Conservation (phyloP, 768 basidiomycete genomes). For the Lentinula sp. region DNA sequence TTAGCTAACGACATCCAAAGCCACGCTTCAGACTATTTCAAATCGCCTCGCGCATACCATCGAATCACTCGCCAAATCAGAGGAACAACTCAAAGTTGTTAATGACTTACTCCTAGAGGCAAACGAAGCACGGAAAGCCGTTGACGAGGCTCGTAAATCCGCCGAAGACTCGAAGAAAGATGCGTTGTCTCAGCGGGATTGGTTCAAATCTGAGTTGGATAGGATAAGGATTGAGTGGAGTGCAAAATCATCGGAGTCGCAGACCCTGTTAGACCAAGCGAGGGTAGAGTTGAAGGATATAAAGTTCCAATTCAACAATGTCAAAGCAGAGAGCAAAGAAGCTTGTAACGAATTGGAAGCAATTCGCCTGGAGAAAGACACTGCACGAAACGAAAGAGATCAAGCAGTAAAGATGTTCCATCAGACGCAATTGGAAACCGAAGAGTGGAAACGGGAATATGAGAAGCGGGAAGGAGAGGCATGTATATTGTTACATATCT, state of each 20-base stretch:
- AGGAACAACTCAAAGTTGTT: background rate
- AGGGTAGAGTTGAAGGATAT: background rate
- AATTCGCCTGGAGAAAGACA: constrained; percentile 30
- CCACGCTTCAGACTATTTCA: background rate
- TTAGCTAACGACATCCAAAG: background rate
- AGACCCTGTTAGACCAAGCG: background rate
- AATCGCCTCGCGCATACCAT: background rate
- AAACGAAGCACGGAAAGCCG: background rate
- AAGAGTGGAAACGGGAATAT: constrained; percentile 41
- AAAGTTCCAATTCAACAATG: background rate
- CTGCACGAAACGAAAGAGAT: constrained; percentile 27
- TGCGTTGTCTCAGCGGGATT: background rate
- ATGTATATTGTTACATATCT: constrained; percentile 13
- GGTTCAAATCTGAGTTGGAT: background rate
- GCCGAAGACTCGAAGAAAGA: background rate
- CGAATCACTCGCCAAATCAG: background rate
- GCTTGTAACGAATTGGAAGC: background rate
- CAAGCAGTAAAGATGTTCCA: constrained; percentile 42
- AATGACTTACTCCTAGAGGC: background rate
- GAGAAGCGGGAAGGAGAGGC: constrained; percentile 41
- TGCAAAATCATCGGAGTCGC: background rate
- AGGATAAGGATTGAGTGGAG: background rate
- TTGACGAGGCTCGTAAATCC: background rate
- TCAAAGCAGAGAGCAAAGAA: background rate
- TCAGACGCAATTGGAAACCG: constrained; percentile 35